These are phyloP conservation scores for Trametes pubescens DNA, from an alignment of 1,284 basidiomycete genomes.

Conservation along the genomic window DNA sequence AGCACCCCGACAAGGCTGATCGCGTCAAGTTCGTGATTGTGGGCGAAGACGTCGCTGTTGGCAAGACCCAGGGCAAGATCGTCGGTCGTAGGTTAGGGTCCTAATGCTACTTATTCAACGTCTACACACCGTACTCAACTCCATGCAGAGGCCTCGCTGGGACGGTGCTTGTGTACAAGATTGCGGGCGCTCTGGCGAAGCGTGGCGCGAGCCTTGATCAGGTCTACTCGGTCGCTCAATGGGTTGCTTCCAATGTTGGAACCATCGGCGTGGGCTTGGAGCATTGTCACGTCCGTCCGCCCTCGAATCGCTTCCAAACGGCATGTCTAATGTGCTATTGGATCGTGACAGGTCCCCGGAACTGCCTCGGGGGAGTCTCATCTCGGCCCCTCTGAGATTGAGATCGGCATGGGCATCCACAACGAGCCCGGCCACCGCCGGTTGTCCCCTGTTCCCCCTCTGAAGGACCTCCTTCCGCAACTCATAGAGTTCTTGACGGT, in stretches of 20 bases:
- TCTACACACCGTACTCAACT: background rate
- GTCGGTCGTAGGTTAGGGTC: constrained; percentile 74
- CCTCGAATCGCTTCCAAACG: background rate
- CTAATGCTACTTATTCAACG: background rate
- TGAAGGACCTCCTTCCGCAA: constrained; percentile 74
- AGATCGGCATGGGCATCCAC: constrained; percentile 92
- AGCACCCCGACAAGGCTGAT: constrained; percentile 71
- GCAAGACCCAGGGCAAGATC: constrained; percentile 78
- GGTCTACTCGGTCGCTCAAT: constrained; percentile 76
- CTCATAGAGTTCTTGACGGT: constrained; percentile 80
- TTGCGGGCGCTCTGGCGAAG: constrained; percentile 85
- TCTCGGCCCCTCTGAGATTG: constrained; percentile 73
- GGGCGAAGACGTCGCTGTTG: constrained; percentile 92
- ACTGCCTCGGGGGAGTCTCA: constrained; percentile 70
- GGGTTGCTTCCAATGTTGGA: constrained; percentile 70
- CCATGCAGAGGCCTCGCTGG: constrained; percentile 81
- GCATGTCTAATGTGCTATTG: background rate
- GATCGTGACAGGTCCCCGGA: constrained; percentile 72
- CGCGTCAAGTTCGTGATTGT: constrained; percentile 86
- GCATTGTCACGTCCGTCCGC: constrained; percentile 80
- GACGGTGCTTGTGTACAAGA: constrained; percentile 92
- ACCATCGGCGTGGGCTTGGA: constrained; percentile 93
- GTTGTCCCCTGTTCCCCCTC: constrained; percentile 73
- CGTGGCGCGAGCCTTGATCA: constrained; percentile 77
- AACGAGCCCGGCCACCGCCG: constrained; percentile 88